Percentiles rank a stretch among this genome's conserved stretches.
These are phyloP conservation scores for Neofusicoccum laricinum DNA, from an alignment of 2,329 filamentous ascomycete species.

Conservation along the genomic window DNA sequence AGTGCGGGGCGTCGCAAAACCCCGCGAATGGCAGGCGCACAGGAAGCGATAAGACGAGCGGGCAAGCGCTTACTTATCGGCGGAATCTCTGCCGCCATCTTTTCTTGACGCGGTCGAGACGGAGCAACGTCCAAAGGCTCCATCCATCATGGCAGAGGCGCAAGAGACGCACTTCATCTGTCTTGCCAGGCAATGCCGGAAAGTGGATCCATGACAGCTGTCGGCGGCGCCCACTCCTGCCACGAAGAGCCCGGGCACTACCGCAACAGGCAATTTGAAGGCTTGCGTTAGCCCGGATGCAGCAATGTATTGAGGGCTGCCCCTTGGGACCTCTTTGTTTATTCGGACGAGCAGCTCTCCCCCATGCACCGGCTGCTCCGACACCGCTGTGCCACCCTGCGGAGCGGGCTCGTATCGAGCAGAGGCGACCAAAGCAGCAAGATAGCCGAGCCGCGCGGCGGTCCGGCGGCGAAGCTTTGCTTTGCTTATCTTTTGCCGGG, in stretches of 20 bases:
- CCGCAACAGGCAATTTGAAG: not conserved
- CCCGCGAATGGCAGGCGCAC: not conserved
- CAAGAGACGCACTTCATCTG: no score
- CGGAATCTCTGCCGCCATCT: no score
- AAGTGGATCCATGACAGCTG: not conserved
- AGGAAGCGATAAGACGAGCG: not conserved
- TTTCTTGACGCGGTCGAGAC: not conserved
- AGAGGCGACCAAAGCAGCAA: not conserved
- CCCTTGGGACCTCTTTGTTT: no score
- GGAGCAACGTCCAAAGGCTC: not conserved
- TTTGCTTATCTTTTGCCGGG: slow-evolving; percentile 7
- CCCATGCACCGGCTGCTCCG: no score
- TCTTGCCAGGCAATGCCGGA: not conserved
- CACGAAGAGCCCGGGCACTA: not conserved
- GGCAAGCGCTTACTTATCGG: not conserved
- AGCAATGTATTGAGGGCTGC: not conserved
- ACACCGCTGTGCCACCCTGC: not conserved
- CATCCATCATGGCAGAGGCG: not conserved
- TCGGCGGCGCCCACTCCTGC: not conserved
- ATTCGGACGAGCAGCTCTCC: no score
- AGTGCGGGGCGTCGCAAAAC: not conserved
- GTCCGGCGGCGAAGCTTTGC: not conserved
- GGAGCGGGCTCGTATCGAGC: not conserved
- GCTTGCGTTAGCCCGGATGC: not conserved
- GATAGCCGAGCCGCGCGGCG: not conserved